Conservation (phyloP, 306 rosid genomes). For the Mucuna pruriens region DNA sequence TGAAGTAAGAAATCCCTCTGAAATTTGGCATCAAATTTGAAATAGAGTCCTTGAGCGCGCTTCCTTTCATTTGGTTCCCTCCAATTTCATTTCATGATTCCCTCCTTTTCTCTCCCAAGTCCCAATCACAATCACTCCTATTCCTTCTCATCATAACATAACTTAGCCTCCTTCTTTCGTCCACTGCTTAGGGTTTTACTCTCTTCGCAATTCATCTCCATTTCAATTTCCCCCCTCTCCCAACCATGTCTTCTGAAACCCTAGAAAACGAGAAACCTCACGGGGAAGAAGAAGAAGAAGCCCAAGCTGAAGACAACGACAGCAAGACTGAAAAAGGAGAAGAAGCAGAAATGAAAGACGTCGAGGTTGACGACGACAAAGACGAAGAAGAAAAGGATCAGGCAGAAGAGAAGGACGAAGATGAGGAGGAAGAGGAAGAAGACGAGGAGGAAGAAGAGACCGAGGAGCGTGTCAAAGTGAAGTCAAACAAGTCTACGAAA, state of each 20-base stretch:
- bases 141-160: slow-evolving; percentile 42
- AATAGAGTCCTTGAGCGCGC: slow-evolving; percentile 44
- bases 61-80: neutral
- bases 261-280: slow-evolving; percentile 58
- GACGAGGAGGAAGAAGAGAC: neutral
- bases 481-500: slow-evolving; percentile 13
- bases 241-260: slow-evolving; percentile 62
- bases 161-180: slow-evolving; percentile 35
- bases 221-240: neutral
- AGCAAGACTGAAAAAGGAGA: neutral
- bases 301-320: neutral
- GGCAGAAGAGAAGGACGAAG: neutral
- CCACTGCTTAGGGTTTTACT: slow-evolving; percentile 41
- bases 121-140: neutral
- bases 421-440: neutral
- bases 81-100: slow-evolving; percentile 7
- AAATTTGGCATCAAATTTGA: slow-evolving; percentile 56
- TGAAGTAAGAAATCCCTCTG: slow-evolving; percentile 33
- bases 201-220: neutral
- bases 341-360: neutral
- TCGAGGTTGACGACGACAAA: neutral
- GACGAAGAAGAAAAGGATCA: neutral
- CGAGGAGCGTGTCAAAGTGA: neutral
- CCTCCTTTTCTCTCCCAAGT: neutral
- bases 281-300: neutral